Evolutionary conservation across 2,329 filamentous ascomycete species (phyloP), one percentile per base, ranked within the genome.

Genomic region (Aspergillus phoenicis): DNA sequence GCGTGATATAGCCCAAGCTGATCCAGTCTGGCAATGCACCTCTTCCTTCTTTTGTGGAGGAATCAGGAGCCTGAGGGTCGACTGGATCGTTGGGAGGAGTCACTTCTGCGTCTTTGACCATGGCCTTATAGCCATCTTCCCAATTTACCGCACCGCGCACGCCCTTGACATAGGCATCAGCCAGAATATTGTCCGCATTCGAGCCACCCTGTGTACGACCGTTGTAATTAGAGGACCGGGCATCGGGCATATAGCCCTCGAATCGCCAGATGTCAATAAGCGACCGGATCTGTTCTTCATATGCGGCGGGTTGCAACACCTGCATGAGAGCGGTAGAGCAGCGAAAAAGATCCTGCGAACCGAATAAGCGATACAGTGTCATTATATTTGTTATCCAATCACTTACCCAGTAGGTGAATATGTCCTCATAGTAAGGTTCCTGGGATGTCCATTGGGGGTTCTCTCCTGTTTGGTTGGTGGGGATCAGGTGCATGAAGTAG

Each of bases 371-470:
- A 20, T 22, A 36, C 58, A 26, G 24, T 17, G 13, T 36, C 52
- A 20, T 13, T 13, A 24, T 39, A 4, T 8, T 26, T 5, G n/a
- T 30, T 36, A 7, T 33, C 33, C 36, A 15, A 17, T 57, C 11
- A 57, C 67, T 24, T 65, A 74, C 72, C 89, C 89, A 91, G 22
- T 89, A 82, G 0, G 89, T 91, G 68, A 89, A 90, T 15, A 88
- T 85, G 61, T 91, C 89, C 61, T 89, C 86, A 68, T 89, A 91
- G 68, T 89, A 90, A 1, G 89, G 88, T 71, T 91, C 89, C 0
- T 70, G 67, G 1, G 85, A 87, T 1, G 77, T 71, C 88, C 89
- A 91, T 0, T 81, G 73, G 0, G 88, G 88, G 62, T 91, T 91
- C 70, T 91, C 89, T 0, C 87, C 88, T 0, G 88, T 90, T 63